Evolutionary conservation across 345 rosid genomes (phyloP).

Genomic region (Psidium guajava): DNA sequence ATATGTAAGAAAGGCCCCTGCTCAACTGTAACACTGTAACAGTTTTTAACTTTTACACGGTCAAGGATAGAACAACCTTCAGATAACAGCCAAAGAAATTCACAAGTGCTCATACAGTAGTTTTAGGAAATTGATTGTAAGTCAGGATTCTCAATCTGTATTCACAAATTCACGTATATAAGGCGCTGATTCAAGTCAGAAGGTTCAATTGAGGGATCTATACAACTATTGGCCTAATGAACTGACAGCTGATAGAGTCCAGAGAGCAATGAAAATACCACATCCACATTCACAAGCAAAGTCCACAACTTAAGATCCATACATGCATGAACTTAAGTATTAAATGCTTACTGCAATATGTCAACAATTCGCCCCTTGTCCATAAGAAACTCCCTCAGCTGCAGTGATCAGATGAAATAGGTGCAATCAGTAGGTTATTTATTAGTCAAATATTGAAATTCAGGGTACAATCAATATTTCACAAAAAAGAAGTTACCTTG

Average conservation of each 20-base stretch:
- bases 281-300: neutral
- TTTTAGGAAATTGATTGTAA: neutral
- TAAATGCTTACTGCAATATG: slow-evolving; percentile 65
- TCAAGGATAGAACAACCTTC: neutral
- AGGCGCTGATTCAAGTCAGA: neutral
- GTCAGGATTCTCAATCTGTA: neutral
- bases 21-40: neutral
- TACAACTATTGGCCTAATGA: neutral
- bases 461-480: neutral
- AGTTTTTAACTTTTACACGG: neutral
- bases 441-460: neutral
- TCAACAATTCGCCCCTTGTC: slow-evolving; percentile 74
- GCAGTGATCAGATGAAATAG: slow-evolving; percentile 12
- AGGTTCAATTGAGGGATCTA: neutral
- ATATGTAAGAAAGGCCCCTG: neutral
- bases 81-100: neutral
- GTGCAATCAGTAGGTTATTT: neutral
- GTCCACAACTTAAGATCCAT: neutral
- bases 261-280: neutral
- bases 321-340: neutral
- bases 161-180: neutral
- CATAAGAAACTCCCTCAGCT: slow-evolving; percentile 80
- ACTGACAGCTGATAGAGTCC: neutral
- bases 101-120: neutral
- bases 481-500: slow-evolving; percentile 29